Evolutionary conservation across 2,329 filamentous ascomycete genomes (phyloP).

Genomic region (Stachybotrys chlorohalonatus): DNA sequence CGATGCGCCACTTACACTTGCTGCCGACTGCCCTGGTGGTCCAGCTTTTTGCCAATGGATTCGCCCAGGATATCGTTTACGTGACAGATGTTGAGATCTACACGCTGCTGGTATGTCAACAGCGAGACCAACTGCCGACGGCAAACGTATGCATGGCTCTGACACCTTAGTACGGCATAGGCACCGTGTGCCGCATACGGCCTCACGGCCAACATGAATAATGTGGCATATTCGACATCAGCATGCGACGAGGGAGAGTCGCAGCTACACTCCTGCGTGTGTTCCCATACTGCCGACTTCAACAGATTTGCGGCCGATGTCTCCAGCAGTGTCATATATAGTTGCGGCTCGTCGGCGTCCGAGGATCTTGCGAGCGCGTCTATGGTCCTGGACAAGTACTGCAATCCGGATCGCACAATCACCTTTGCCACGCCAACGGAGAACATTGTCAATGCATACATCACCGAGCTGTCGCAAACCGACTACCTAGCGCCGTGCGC

Average conservation of each 20-base stretch:
- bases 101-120: slow-evolving; percentile 26
- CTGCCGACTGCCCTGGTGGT: slow-evolving; percentile 4
- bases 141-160: background rate
- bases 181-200: slow-evolving; percentile 41
- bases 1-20: slow-evolving; percentile 12
- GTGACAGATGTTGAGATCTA: slow-evolving; percentile 35
- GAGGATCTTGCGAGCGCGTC: slow-evolving; percentile 39
- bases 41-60: background rate
- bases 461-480: slow-evolving; percentile 38
- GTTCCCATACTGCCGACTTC: slow-evolving; percentile 35
- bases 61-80: slow-evolving; percentile 24
- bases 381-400: slow-evolving; percentile 37
- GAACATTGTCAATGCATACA: slow-evolving; percentile 34
- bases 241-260: slow-evolving; percentile 32
- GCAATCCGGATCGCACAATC: slow-evolving; percentile 28
- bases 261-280: slow-evolving; percentile 42
- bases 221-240: slow-evolving; percentile 26
- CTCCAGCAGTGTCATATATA: slow-evolving; percentile 28
- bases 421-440: slow-evolving; percentile 31
- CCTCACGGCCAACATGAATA: slow-evolving; percentile 32
- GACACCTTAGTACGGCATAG: slow-evolving; percentile 15
- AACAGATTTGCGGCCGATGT: slow-evolving; percentile 27
- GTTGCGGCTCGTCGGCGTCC: slow-evolving; percentile 36
- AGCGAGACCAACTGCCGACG: background rate
- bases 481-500: slow-evolving; percentile 29